Base-by-base conservation (phyloP, 2,329 filamentous ascomycete genomes). In the Aspergillus sp. region DNA sequence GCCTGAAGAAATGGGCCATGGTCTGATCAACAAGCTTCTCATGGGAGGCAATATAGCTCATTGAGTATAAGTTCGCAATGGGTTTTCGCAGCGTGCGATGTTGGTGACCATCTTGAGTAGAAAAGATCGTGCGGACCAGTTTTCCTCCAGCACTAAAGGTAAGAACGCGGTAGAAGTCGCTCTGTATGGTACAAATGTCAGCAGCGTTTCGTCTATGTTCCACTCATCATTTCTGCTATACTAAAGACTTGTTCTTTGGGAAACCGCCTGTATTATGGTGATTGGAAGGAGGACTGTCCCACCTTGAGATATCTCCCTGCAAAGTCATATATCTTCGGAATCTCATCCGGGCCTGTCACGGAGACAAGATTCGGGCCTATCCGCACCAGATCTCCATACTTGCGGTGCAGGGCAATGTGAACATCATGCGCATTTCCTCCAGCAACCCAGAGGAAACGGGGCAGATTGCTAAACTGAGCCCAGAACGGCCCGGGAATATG, bases 371-470 rank as follows among this genome's bases (percentile, higher is more conserved):
- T 54, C n/a, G 52, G 52, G 2, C 52, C 52, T 19, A 17, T 41
- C 15, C 52, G 52, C 22, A 54, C 15, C 4, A 54, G 30, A 19
- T 19, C 41, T 6, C 52, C 52, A 43, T 54, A 54, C 19, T 54
- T 54, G 17, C 52, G 6, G 52, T 54, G 52, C 9, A 54, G 52
- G n/a, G 34, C 52, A n/a, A 38, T 54, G n/a, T 54, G 52, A 4
- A 54, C 41, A 19, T 41, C 30, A 25, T 54, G 52, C 15, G 34
- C 52, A 17, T 54, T 30, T 7, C 52, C 52, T 8, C 30, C 41
- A 8, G n/a, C 19, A 11, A 54, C 52, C 52, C 52, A 54, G 34
- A 19, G 25, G 9, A 31, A 38, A 11, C 52, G 52, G 13, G 25
- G n/a, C 4, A 54, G 30, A 17, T 54, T 54, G 7, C 30, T 54